phyloP scores from a whole-genome alignment of 495 filamentous ascomycete species.

The Penicillium waksmanii region DNA sequence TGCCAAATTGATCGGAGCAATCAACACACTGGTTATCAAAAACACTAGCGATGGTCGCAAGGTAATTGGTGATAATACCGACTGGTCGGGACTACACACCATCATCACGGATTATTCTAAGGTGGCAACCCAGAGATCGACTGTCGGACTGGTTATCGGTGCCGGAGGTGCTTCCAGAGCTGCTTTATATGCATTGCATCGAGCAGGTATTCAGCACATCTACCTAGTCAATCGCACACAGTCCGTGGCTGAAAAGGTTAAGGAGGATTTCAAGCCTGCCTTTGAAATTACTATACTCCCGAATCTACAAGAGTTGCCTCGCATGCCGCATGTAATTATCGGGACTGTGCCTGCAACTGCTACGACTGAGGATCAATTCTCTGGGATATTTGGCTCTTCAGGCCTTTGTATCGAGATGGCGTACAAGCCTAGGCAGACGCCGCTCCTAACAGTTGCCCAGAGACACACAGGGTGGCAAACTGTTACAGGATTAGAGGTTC shows the following conservation, averaged over 20 bases:
- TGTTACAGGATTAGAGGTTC: conserved; percentile 69
- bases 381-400: conserved; percentile 17
- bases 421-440: conserved; percentile 66
- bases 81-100: conserved; percentile 46
- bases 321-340: conserved; percentile 28
- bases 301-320: conserved; percentile 7
- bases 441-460: conserved; percentile 54
- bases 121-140: conserved; percentile 12
- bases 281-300: conserved; percentile 16
- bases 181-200: conserved; percentile 45
- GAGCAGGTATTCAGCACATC: conserved; percentile 64
- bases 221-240: conserved; percentile 65
- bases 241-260: conserved; percentile 56
- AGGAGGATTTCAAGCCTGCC: conserved; percentile 54
- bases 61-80: conserved; percentile 50
- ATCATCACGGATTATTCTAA: conserved; percentile 24
- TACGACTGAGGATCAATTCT: conserved; percentile 24
- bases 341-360: conserved; percentile 30
- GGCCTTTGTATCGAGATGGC: conserved; percentile 51
- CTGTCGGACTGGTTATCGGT: conserved; percentile 43
- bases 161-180: conserved; percentile 49
- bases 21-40: conserved; percentile 46
- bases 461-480: conserved; percentile 61
- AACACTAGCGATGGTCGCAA: conserved; percentile 25
- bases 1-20: conserved; percentile 41